phyloP scores from a whole-genome alignment of 2,329 filamentous ascomycete genomes.

The Penicillium nordicum region DNA sequence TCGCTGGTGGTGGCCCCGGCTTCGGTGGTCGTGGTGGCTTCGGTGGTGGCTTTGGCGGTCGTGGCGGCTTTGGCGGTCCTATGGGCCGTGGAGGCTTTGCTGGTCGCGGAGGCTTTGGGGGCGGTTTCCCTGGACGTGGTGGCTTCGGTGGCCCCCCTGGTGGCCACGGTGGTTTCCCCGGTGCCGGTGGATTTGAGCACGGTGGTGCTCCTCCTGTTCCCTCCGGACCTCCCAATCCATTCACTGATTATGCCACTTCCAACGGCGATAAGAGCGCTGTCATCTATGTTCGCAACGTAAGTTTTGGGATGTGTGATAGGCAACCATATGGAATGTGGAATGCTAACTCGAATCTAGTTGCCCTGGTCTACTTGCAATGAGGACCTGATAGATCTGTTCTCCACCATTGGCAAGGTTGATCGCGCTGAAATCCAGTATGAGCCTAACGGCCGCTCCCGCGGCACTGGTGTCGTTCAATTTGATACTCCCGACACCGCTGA shows the following conservation, averaged over 20 bases:
- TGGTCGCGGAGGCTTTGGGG: conserved; percentile 57
- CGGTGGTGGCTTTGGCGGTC: conserved; percentile 52
- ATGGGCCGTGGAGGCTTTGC: conserved; percentile 48
- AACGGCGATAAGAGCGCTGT: conserved; percentile 77
- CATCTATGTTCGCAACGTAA: conserved; percentile 96
- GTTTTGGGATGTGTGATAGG: conserved; percentile 38
- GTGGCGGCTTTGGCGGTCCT: conserved; percentile 57
- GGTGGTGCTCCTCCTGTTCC: conserved; percentile 33
- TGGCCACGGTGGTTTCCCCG: conserved; percentile 50
- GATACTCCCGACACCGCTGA: conserved; percentile 79
- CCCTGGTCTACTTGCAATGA: conserved; percentile 99
- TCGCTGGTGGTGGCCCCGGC: conserved; percentile 61
- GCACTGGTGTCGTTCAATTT: conserved; percentile 95
- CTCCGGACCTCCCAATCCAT: conserved; percentile 70
- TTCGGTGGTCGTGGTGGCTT: conserved; percentile 54
- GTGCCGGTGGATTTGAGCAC: conserved; percentile 45
- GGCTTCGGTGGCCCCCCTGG: conserved; percentile 41
- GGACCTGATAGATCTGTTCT: conserved; percentile 92
- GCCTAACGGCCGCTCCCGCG: conserved; percentile 88
- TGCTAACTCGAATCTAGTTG: conserved; percentile 56
- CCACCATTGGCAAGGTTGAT: conserved; percentile 95
- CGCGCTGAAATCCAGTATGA: conserved; percentile 99
- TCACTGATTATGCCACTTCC: conserved; percentile 87
- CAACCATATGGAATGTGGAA: background rate
- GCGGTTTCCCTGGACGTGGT: conserved; percentile 30